Conservation (phyloP, 208 protist genomes). For the Jaenimonas drosophilae region DNA sequence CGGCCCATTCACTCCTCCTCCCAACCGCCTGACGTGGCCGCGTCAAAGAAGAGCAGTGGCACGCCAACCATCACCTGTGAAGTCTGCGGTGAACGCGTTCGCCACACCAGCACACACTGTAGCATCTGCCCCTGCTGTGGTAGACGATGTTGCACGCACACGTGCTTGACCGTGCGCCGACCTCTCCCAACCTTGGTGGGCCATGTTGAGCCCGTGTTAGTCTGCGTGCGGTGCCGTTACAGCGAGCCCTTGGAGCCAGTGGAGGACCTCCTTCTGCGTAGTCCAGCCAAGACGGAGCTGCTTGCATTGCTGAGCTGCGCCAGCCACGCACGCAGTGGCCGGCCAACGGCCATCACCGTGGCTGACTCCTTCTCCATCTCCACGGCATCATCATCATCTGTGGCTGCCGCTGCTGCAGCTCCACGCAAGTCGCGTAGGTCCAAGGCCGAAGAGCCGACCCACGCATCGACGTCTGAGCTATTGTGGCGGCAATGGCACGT, state of each 20-base stretch:
- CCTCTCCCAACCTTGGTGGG: too few species aligned
- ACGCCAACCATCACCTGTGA: constrained; percentile 1
- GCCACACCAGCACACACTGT: neutral
- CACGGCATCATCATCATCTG: too few species aligned
- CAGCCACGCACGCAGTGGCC: constrained; percentile 59
- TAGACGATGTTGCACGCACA: too few species aligned
- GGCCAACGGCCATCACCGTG: constrained; percentile 31
- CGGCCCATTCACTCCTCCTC: constrained; percentile 13
- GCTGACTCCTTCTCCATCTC: constrained; percentile 8
- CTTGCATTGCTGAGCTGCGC: constrained; percentile 28
- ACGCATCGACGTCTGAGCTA: too few species aligned
- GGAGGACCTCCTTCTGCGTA: constrained; percentile 63
- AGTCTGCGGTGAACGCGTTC: constrained; percentile 6
- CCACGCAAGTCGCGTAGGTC: too few species aligned
- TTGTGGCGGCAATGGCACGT: too few species aligned
- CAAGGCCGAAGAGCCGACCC: too few species aligned
- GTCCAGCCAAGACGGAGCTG: constrained; percentile 55
- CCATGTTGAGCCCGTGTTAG: constrained; percentile 10
- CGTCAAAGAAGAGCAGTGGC: neutral
- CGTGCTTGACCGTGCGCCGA: too few species aligned
- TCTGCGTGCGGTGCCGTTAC: constrained; percentile 44
- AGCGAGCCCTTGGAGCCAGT: constrained; percentile 47
- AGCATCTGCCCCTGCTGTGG: too few species aligned
- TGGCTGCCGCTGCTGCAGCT: too few species aligned
- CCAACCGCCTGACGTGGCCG: neutral